Evolutionary conservation across 1,139 yeast genomes (phyloP).

Genomic region (Hemisphaericaspora lyxosophila): DNA sequence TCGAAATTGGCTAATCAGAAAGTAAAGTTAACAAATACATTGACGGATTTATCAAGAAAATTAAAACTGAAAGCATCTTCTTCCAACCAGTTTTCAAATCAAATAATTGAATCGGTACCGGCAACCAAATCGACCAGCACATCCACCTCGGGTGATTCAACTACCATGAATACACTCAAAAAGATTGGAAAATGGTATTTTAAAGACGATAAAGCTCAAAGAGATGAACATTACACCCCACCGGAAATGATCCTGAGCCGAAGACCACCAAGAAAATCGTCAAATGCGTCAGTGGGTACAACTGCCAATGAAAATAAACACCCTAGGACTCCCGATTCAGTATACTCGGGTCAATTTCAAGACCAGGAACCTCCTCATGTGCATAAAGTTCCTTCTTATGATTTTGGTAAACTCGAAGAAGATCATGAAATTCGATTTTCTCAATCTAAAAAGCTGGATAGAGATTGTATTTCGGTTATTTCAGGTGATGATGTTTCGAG

Average conservation of each 20-base stretch:
- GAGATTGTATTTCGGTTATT: slow-evolving; percentile 3
- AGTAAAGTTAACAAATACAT: slow-evolving; percentile 23
- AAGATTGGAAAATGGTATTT: slow-evolving; percentile 72
- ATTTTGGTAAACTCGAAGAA: slow-evolving; percentile 14
- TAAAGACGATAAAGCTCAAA: slow-evolving; percentile 36
- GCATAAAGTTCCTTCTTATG: slow-evolving; percentile 16
- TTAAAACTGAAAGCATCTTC: slow-evolving; percentile 32
- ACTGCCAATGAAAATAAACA: slow-evolving; percentile 1
- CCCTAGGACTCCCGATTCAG: slow-evolving; percentile 1
- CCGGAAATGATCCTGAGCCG: slow-evolving; percentile 69
- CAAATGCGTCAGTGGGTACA: slow-evolving; percentile 12
- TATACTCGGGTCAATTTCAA: not conserved
- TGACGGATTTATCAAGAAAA: slow-evolving; percentile 36
- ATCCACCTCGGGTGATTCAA: slow-evolving; percentile 6
- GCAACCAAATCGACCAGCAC: not conserved
- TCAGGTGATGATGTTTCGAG: slow-evolving; percentile 8
- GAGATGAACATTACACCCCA: slow-evolving; percentile 37
- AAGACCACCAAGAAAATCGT: slow-evolving; percentile 35
- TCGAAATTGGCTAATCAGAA: slow-evolving; percentile 2
- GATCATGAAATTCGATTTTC: not conserved
- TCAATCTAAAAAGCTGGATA: not conserved
- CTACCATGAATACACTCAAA: slow-evolving; percentile 41
- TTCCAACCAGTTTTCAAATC: slow-evolving; percentile 2
- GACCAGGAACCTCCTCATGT: not conserved
- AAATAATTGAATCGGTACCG: not conserved